Evolutionary conservation across 176 grass and related monocot genomes (phyloP), one percentile per base, ranked within the genome.

Genomic region (Aechmea fasciata): DNA sequence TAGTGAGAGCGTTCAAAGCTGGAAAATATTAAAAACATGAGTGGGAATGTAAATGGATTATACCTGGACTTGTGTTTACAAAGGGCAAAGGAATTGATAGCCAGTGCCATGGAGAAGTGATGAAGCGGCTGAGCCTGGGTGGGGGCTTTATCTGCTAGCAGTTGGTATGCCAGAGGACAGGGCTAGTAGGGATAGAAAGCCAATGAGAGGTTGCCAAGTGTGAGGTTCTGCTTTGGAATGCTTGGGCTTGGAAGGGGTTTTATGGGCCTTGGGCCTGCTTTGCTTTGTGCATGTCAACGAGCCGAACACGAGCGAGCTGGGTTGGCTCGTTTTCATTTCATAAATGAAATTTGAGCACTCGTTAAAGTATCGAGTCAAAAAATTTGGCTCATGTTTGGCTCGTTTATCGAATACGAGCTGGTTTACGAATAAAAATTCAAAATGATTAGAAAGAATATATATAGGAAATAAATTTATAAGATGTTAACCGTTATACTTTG

Each of bases 31-130:
- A 69, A 15, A 13, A 13, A 3, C n/a, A 26, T 26, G 25, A 26
- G 22, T 23, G 22, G 41, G 14, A 29, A 47, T 3, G 13, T n/a
- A 14, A n/a, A 41, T 19, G 26, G 4, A 22, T 20, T 19, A 79
- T 78, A 84, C 86, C 86, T 88, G 70, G 86, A 69, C 41, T 81
- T 77, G 78, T 79, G 13, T 64, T 55, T 71, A 11, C 71, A 84
- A 15, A 71, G 52, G 1, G 86, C 78, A 64, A 78, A 72, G 50
- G 86, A 88, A 71, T 78, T 62, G 1, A 71, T 57, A 54, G 74
- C 64, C 11, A 88, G 66, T 67, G 85, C 81, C 86, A 88, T 88
- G 78, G 52, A 63, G 3, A n/a, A 49, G 11, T 47, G 33, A 54
- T 1, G 59, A 17, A 18, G 28, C 3, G 11, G 18, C 0, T 51